These are phyloP conservation scores for Hagleromyces aurorensis DNA, from an alignment of 805 yeast species.

Conservation along the genomic window DNA sequence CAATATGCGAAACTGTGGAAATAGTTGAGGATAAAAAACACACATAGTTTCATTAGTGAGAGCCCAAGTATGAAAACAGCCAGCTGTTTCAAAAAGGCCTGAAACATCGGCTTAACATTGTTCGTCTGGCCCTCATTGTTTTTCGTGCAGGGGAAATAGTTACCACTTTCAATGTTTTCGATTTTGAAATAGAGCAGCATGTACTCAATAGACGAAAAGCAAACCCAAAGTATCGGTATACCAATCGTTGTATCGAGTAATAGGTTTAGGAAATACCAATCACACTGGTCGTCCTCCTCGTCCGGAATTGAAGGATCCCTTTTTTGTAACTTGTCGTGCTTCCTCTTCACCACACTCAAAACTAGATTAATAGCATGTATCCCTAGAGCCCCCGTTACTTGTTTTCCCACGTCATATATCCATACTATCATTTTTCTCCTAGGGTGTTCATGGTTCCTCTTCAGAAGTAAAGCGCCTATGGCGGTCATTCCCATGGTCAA, in stretches of 20 bases:
- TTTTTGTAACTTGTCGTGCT: slow-evolving; percentile 13
- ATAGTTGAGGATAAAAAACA: slow-evolving; percentile 50
- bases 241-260: slow-evolving; percentile 92
- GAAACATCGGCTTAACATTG: slow-evolving; percentile 58
- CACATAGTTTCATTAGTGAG: slow-evolving; percentile 51
- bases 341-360: slow-evolving; percentile 51
- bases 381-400: slow-evolving; percentile 77
- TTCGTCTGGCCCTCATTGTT: slow-evolving; percentile 36
- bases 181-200: slow-evolving; percentile 27
- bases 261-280: slow-evolving; percentile 87
- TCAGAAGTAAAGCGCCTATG: slow-evolving; percentile 60
- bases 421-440: slow-evolving; percentile 84
- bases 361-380: slow-evolving; percentile 72
- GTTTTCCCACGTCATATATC: slow-evolving; percentile 86
- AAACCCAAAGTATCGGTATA: slow-evolving; percentile 66
- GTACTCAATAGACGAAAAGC: slow-evolving; percentile 45
- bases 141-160: slow-evolving; percentile 23
- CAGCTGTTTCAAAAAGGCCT: slow-evolving; percentile 66
- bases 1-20: slow-evolving; percentile 66
- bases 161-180: slow-evolving; percentile 42
- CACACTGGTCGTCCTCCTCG: slow-evolving; percentile 68
- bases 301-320: slow-evolving; percentile 12
- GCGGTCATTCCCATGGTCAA: slow-evolving; percentile 69
- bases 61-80: slow-evolving; percentile 58
- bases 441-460: slow-evolving; percentile 75